Conservation (phyloP, 75 land plant genomes). For the Pseudotsuga menziesii region DNA sequence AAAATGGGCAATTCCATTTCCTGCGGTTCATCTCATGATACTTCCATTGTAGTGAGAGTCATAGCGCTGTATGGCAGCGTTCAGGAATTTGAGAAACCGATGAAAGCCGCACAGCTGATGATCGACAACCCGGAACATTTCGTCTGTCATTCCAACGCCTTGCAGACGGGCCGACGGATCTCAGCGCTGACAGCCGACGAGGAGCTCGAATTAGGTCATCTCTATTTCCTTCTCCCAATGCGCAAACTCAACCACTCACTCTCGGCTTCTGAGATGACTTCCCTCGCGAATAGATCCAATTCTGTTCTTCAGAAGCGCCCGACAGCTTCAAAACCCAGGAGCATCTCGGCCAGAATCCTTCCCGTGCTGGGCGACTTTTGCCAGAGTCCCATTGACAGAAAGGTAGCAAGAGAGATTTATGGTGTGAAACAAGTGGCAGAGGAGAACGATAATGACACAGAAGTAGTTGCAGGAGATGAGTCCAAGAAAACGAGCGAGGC, state of each 20-base stretch:
- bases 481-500: too few species aligned
- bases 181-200: slow-evolving; percentile 1
- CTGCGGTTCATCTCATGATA: not conserved
- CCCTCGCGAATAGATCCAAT: too few species aligned
- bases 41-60: slow-evolving; percentile 4
- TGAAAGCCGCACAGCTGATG: slow-evolving; percentile 14
- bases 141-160: not conserved
- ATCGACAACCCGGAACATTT: slow-evolving; percentile 8
- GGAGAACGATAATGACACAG: too few species aligned
- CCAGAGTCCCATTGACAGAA: too few species aligned
- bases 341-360: too few species aligned
- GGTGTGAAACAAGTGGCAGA: too few species aligned
- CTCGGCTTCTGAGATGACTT: slow-evolving; percentile 6
- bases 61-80: slow-evolving; percentile 6
- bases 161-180: not conserved
- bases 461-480: too few species aligned
- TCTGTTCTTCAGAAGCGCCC: too few species aligned
- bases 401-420: too few species aligned
- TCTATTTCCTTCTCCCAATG: slow-evolving; percentile 14
- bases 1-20: too few species aligned
- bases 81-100: not conserved
- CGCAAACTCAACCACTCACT: not conserved
- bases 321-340: too few species aligned
- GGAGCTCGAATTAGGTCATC: slow-evolving; percentile 2
- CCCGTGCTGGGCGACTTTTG: too few species aligned